Evolutionary conservation across 2,329 filamentous ascomycete genomes (phyloP), one percentile per base, ranked within the genome.

Genomic region (Ophiostoma australiae): DNA sequence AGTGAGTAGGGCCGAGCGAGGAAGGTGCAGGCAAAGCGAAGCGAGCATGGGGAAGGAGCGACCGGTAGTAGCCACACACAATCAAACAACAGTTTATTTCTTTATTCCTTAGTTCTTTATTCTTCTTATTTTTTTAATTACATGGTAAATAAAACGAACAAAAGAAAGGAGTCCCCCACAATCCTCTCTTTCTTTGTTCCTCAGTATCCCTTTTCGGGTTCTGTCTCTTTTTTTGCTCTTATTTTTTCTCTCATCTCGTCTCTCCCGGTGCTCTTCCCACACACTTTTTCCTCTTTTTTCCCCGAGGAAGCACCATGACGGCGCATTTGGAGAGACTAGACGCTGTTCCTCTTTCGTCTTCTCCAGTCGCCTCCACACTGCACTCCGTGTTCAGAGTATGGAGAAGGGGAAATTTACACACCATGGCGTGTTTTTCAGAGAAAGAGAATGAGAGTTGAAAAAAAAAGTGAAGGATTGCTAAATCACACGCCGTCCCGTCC

Each of bases 291-390:
- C 66, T 67, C 66, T 67, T 67, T 41, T 67, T 39, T 17, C 66
- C 66, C 66, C 66, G 66, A 67, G 39, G 66, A 67, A 67, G 66
- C 66, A 41, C 66, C 66, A 44, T 67, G 66, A 31, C 39, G 65
- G 66, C 39, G 66, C 39, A 67, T 67, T 39, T 67, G 39, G 66
- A 66, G 63, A 37, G 23, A 23, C 35, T 23, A 27, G 35, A 27
- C 63, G 20, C 63, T 66, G 33, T 66, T 66, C 33, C 63, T 23
- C 8, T 23, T 39, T 66, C 35, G 63, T 66, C 63, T 39, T 66
- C 33, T 66, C 63, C 63, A 66, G 3, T 39, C 35, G 63, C 63
- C 63, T 66, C 63, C 63, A 66, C 63, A 39, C 63, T 63, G 58
- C 58, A 63, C 33, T 39, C 63, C 35, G 63, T 39, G 37, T 23